Evolutionary conservation across 495 filamentous ascomycete genomes (phyloP).

Genomic region (Emericellopsis terricola): DNA sequence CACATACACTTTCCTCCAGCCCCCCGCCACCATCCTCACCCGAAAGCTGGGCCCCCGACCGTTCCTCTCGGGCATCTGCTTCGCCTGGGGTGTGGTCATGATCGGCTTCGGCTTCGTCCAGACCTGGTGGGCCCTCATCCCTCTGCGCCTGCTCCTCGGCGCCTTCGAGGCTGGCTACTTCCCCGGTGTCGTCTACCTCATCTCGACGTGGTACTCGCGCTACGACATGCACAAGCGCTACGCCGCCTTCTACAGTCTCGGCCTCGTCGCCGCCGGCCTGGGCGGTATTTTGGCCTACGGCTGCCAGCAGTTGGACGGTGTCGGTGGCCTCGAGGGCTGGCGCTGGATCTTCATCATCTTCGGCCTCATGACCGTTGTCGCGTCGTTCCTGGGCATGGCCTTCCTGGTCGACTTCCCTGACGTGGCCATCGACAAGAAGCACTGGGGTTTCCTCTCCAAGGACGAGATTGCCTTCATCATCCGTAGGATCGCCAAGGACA

Average conservation of each 20-base stretch:
- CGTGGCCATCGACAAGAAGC: conserved; percentile 24
- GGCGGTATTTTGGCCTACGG: conserved; percentile 26
- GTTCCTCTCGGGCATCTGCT: conserved; percentile 43
- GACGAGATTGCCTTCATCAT: conserved; percentile 32
- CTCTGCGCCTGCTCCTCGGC: conserved; percentile 53
- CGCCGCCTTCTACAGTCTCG: conserved; percentile 27
- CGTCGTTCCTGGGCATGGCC: too few relatives aligned
- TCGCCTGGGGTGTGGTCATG: conserved; percentile 43
- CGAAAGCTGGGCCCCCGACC: conserved; percentile 15
- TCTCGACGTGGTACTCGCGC: conserved; percentile 50
- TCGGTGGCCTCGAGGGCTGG: conserved; percentile 37
- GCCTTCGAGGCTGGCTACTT: conserved; percentile 41
- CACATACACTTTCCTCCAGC: not conserved
- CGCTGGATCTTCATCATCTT: conserved; percentile 48
- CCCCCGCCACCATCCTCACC: conserved; percentile 32
- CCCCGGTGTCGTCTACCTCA: conserved; percentile 45
- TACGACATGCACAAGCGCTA: conserved; percentile 45
- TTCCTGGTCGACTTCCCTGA: conserved; percentile 45
- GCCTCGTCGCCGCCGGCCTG: conserved; percentile 22
- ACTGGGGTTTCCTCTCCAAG: conserved; percentile 32
- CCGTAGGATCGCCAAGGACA: conserved; percentile 33
- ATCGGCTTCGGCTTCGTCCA: conserved; percentile 26
- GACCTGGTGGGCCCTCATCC: conserved; percentile 36
- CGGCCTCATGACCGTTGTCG: conserved; percentile 32
- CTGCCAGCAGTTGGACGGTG: conserved; percentile 14